Conservation (phyloP, 2,329 filamentous ascomycete species). For the Colletotrichum aenigma region DNA sequence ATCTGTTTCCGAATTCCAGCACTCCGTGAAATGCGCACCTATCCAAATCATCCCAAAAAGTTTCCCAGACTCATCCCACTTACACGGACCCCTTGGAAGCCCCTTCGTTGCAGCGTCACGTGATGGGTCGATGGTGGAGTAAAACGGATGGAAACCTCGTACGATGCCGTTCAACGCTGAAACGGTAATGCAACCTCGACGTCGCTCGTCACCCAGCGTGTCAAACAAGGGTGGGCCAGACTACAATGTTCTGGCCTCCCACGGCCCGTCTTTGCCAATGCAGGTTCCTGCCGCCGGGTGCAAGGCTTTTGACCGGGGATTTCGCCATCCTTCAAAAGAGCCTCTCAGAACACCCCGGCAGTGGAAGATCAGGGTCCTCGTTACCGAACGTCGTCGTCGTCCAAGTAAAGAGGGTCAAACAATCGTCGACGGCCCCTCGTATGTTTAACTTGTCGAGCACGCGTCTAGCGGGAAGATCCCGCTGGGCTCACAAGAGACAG, state of each 20-base stretch:
- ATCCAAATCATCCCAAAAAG: not conserved
- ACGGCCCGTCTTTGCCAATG: not conserved
- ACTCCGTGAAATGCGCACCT: not conserved
- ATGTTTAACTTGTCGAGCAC: not conserved
- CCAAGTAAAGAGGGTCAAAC: not conserved
- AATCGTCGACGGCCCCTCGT: not conserved
- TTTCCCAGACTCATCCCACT: not conserved
- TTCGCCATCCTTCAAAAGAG: not conserved
- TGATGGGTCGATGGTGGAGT: constrained; percentile 15
- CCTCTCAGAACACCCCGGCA: not conserved
- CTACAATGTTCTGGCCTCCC: not conserved
- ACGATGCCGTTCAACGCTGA: constrained; percentile 18
- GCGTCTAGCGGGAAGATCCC: not conserved
- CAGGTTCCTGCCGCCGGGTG: not conserved
- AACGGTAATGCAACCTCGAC: constrained; percentile 16
- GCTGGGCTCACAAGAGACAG: not conserved
- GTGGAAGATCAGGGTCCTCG: not conserved
- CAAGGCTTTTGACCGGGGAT: not conserved
- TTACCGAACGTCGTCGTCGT: not conserved
- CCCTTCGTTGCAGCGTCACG: not conserved
- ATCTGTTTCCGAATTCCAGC: not conserved
- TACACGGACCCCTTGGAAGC: not conserved
- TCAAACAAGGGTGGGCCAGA: not conserved
- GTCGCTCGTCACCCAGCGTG: not conserved
- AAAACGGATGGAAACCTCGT: constrained; percentile 9